A percentile compares a stretch with the other conserved stretches of the same genome.
These are phyloP conservation scores for Chaetomium strumarium DNA, from an alignment of 2,329 filamentous ascomycete species.

Conservation along the genomic window DNA sequence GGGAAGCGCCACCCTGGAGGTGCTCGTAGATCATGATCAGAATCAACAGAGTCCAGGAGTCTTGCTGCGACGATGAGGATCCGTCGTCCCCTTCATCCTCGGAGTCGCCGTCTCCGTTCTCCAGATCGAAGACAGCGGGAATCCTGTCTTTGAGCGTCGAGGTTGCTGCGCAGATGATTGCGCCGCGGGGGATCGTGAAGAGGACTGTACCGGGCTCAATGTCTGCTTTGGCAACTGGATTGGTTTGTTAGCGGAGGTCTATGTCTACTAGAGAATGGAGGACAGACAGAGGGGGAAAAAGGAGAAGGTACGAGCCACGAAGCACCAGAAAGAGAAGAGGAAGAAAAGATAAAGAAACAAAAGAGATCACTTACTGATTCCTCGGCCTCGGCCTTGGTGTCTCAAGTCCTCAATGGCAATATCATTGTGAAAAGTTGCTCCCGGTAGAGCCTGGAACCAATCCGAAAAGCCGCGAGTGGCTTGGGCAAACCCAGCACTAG, in stretches of 20 bases:
- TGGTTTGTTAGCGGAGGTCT: not conserved
- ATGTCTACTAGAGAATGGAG: not conserved
- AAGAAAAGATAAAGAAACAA: not conserved
- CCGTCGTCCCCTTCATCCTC: slow-evolving; percentile 32
- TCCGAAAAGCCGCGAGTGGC: slow-evolving; percentile 36
- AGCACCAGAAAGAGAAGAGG: too few relatives aligned
- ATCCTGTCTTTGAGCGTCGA: slow-evolving; percentile 59
- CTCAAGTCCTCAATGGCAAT: slow-evolving; percentile 50
- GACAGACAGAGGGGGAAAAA: not conserved
- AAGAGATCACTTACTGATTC: slow-evolving; percentile 41
- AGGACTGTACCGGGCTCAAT: slow-evolving; percentile 70
- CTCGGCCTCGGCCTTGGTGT: slow-evolving; percentile 45
- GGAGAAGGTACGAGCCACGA: not conserved
- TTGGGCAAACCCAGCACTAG: not conserved
- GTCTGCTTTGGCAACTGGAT: slow-evolving; percentile 62
- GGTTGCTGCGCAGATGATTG: slow-evolving; percentile 67
- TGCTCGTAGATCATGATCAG: slow-evolving; percentile 76
- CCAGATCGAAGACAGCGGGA: slow-evolving; percentile 44
- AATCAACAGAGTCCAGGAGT: slow-evolving; percentile 58
- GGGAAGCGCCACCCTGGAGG: slow-evolving; percentile 51
- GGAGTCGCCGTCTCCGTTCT: slow-evolving; percentile 31
- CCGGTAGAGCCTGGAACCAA: slow-evolving; percentile 50
- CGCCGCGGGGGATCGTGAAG: slow-evolving; percentile 69
- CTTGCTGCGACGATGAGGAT: slow-evolving; percentile 30
- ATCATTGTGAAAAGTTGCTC: slow-evolving; percentile 47